Percentiles rank a stretch among this genome's conserved stretches.
phyloP scores from a whole-genome alignment of 2,329 filamentous ascomycete species.

The Aspergillus arachidicola region DNA sequence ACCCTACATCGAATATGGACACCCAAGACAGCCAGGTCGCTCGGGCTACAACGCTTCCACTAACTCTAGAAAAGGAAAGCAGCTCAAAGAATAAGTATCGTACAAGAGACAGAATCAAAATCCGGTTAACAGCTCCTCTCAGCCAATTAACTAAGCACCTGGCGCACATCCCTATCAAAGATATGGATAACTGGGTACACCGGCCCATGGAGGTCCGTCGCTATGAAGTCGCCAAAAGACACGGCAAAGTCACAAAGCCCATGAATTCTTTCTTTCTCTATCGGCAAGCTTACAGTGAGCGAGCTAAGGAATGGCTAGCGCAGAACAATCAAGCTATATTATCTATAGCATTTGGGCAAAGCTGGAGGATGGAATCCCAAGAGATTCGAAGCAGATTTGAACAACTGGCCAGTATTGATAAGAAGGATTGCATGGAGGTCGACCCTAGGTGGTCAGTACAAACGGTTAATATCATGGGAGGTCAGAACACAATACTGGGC shows the following conservation, averaged over 20 bases:
- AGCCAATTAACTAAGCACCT: conserved; percentile 38
- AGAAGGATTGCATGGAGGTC: conserved; percentile 79
- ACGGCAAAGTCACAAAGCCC: conserved; percentile 81
- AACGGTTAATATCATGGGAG: too few species aligned
- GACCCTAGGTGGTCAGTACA: conserved; percentile 58
- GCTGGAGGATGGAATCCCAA: conserved; percentile 81
- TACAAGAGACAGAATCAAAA: too few species aligned
- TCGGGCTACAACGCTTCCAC: too few species aligned
- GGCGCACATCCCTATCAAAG: conserved; percentile 62
- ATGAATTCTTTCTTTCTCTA: conserved; percentile 99
- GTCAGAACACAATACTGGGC: too few species aligned
- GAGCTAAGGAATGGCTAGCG: conserved; percentile 76
- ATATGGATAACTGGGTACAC: conserved; percentile 80
- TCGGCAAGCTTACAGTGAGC: conserved; percentile 84
- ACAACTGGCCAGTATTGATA: conserved; percentile 75
- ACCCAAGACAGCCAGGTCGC: too few species aligned
- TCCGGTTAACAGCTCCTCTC: conserved; percentile 17
- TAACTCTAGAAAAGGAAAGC: too few species aligned
- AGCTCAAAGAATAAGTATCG: too few species aligned
- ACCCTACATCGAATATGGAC: too few species aligned
- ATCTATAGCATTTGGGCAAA: conserved; percentile 78
- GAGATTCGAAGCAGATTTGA: conserved; percentile 75
- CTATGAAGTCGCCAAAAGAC: conserved; percentile 69
- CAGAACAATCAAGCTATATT: conserved; percentile 94
- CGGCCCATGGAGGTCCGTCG: conserved; percentile 67